phyloP scores from a whole-genome alignment of 345 rosid species.

The Theobroma cacao region DNA sequence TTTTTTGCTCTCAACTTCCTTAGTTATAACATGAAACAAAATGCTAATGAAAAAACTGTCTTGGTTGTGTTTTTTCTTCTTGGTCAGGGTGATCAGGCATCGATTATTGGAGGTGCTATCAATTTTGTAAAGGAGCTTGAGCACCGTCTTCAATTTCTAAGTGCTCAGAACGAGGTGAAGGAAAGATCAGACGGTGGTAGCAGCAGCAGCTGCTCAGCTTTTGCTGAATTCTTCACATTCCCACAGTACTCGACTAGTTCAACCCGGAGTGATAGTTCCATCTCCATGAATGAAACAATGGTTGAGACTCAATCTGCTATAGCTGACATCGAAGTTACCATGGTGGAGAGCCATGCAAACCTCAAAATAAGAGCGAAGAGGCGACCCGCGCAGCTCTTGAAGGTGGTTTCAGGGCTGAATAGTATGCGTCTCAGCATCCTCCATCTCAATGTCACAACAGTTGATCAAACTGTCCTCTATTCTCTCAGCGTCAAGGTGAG shows the following conservation, averaged over 20 bases:
- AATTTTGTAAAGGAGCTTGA: conserved; percentile 53
- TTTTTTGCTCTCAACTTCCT: neutral
- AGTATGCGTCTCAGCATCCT: conserved; percentile 62
- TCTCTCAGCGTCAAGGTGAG: conserved; percentile 80
- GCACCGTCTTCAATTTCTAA: conserved; percentile 40
- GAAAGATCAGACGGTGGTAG: conserved; percentile 22
- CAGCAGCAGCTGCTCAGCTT: conserved; percentile 27
- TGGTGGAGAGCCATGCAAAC: conserved; percentile 83
- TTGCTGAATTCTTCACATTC: conserved; percentile 62
- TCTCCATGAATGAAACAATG: conserved; percentile 20
- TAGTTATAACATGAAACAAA: neutral
- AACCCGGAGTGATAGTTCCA: conserved; percentile 16
- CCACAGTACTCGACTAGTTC: conserved; percentile 55
- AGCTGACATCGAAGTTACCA: conserved; percentile 80
- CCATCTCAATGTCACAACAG: conserved; percentile 77
- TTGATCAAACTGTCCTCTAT: conserved; percentile 60
- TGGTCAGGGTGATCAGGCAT: conserved; percentile 53
- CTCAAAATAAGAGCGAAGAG: conserved; percentile 69
- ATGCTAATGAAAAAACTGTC: neutral
- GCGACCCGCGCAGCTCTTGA: conserved; percentile 69
- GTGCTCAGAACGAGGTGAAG: conserved; percentile 27
- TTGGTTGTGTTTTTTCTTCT: neutral
- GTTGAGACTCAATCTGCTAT: conserved; percentile 27
- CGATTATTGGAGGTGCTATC: conserved; percentile 63
- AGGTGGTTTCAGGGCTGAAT: conserved; percentile 63